phyloP scores from a whole-genome alignment of 1,284 basidiomycete species.

The Ustilago crameri region DNA sequence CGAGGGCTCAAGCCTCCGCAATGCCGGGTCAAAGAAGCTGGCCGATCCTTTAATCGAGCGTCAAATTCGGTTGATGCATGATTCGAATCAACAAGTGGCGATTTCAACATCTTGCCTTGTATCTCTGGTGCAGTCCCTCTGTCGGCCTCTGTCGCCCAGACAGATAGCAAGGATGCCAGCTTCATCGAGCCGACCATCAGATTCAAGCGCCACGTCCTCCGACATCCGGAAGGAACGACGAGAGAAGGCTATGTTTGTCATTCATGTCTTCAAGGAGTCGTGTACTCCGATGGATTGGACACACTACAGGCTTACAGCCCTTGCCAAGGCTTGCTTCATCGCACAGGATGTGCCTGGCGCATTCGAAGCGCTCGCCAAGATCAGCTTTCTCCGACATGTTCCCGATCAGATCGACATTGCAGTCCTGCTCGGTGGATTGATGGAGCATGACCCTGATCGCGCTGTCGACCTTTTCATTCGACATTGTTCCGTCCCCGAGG shows the following conservation, averaged over 20 bases:
- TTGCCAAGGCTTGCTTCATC: constrained; percentile 33
- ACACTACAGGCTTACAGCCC: constrained; percentile 36
- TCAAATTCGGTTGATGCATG: constrained; percentile 34
- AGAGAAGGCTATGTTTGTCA: constrained; percentile 28
- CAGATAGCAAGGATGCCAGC: not conserved
- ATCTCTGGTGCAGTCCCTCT: constrained; percentile 23
- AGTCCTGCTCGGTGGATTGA: constrained; percentile 35
- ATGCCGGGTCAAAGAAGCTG: not conserved
- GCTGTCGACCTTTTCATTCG: constrained; percentile 37
- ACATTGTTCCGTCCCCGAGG: constrained; percentile 19
- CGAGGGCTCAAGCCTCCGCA: constrained; percentile 4
- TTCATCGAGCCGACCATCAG: not conserved
- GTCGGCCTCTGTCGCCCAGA: constrained; percentile 1
- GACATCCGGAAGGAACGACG: constrained; percentile 1
- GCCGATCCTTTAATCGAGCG: constrained; percentile 34
- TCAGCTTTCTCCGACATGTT: constrained; percentile 23
- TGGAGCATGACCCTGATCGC: constrained; percentile 31
- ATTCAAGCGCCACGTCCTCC: not conserved
- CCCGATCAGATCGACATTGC: constrained; percentile 37
- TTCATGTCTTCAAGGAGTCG: constrained; percentile 26
- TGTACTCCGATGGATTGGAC: constrained; percentile 32
- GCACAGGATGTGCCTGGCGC: constrained; percentile 31
- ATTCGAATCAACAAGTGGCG: constrained; percentile 10
- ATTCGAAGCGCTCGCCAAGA: constrained; percentile 37
- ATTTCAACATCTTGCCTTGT: constrained; percentile 16